A percentile compares a stretch with the other conserved stretches of the same genome.
Conservation (phyloP, 345 rosid species). For the Hibiscus tridactylites region DNA sequence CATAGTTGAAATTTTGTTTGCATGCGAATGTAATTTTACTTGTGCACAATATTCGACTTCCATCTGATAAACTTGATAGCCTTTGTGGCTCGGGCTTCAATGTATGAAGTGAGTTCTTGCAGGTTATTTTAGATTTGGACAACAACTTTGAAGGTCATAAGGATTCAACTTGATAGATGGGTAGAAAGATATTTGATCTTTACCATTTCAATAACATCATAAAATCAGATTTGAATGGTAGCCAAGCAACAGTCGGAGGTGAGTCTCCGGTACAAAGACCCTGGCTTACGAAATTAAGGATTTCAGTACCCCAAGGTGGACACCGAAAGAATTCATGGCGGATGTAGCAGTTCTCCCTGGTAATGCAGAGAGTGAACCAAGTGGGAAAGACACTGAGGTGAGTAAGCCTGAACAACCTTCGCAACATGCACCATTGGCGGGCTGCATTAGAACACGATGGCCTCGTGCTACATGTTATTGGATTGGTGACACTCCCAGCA, state of each 20-base stretch:
- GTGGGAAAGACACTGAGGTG: constrained; percentile 38
- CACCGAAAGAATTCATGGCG: constrained; percentile 87
- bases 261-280: constrained; percentile 78
- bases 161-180: constrained; percentile 90
- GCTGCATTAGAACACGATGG: constrained; percentile 93
- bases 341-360: constrained; percentile 39
- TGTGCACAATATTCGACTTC: constrained; percentile 53
- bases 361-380: too few relatives aligned
- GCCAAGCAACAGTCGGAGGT: constrained; percentile 41
- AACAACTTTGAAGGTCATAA: too few relatives aligned
- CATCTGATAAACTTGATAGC: constrained; percentile 56
- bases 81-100: constrained; percentile 73
- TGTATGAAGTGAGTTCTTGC: constrained; percentile 99
- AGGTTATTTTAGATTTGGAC: constrained; percentile 67
- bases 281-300: constrained; percentile 90
- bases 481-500: constrained; percentile 94
- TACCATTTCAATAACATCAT: constrained; percentile 97
- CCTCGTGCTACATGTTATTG: constrained; percentile 82
- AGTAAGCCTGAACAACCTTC: constrained; percentile 60
- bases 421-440: constrained; percentile 93
- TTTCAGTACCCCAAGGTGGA: too few relatives aligned
- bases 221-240: constrained; percentile 75
- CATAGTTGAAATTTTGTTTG: neutral
- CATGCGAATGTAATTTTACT: neutral
- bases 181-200: constrained; percentile 88